Evolutionary conservation across 306 rosid species (phyloP), one percentile per base, ranked within the genome.

Genomic region (Acmispon strigosus): DNA sequence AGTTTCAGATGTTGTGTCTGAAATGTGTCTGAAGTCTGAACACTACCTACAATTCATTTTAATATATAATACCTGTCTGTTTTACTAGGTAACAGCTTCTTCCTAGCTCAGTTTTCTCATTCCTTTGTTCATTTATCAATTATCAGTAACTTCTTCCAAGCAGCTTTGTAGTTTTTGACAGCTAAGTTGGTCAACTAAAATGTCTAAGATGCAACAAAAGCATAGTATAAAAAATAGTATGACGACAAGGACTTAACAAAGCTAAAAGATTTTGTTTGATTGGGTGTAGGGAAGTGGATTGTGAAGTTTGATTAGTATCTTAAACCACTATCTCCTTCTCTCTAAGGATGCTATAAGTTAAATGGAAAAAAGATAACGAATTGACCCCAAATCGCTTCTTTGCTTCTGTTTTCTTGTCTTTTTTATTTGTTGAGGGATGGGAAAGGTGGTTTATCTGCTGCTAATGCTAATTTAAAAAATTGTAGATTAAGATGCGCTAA

Each of bases 291-390:
- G 37, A 49, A 65, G 22, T 57, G 62, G 62, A 76, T 59, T 49
- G 22, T 59, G 45, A 58, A 22, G 24, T 68, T 67, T 39, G 48
- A 73, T 79, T 79, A 67, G 66, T 61, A 60, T 79, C 79, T 73
- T 67, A 59, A 66, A 73, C 53, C 37, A 52, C 43, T 79, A 59
- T 59, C 54, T 34, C 51, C 10, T 60, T 76, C 47, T 53, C 41
- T 47, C 48, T 43, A 59, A 42, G 29, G 22, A 49, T 52, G 61
- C 44, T 60, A 11, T 15, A 65, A 27, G 49, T 41, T 19, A 52
- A 74, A 67, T 60, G 49, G 6, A 69, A 74, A 74, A 61, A 36
- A 18, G 27, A 54, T 48, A 27, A n/a, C 64, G 77, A 69, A 36
- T 61, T 74, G 45, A 69, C 58, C 66, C 42, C 7, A 4, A 53